Conservation (phyloP, 148 eudicot genomes). For the Vaccinium vitisidaea region DNA sequence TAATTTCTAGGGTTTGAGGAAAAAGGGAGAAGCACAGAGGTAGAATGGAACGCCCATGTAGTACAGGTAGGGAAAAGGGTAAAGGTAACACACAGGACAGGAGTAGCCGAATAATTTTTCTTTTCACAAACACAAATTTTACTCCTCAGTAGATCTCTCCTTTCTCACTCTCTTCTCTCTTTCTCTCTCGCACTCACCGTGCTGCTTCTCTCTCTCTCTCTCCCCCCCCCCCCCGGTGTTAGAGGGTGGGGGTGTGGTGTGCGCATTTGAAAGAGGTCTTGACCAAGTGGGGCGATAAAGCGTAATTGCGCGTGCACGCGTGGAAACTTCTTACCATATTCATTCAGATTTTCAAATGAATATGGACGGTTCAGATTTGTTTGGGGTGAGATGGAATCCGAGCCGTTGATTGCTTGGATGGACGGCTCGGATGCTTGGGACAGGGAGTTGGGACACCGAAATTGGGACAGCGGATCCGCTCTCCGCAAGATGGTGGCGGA, state of each 20-base stretch:
- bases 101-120: neutral
- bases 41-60: neutral
- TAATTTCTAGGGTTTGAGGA: conserved; percentile 11
- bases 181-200: neutral
- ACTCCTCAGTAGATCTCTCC: neutral
- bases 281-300: neutral
- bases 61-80: neutral
- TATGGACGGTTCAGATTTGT: no score
- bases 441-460: no score
- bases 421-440: no score
- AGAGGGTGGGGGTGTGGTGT: neutral
- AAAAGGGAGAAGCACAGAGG: neutral
- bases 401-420: no score
- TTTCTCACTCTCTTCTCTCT: neutral
- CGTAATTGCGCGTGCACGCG: neutral
- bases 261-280: neutral
- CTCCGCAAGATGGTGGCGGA: no score
- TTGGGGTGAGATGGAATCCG: no score
- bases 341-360: no score
- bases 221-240: neutral
- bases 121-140: no score
- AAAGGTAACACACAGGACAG: neutral
- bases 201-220: neutral
- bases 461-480: no score
- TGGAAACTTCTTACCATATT: neutral